Conservation (phyloP, 2,329 filamentous ascomycete genomes). For the Trichoderma atroviride region DNA sequence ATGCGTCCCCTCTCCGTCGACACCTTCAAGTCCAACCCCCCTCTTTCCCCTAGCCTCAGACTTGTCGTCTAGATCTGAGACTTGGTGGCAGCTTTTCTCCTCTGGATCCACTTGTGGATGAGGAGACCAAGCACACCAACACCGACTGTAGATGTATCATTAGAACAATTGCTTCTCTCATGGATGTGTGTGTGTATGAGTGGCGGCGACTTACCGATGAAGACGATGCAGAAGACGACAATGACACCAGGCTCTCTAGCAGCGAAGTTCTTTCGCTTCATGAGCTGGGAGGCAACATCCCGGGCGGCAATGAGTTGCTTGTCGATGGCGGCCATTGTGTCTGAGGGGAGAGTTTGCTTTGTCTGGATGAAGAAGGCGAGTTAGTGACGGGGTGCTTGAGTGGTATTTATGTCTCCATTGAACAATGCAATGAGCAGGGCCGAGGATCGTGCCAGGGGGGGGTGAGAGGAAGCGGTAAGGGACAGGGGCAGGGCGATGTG, state of each 20-base stretch:
- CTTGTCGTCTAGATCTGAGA: conserved; percentile 31
- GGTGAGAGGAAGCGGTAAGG: conserved; percentile 10
- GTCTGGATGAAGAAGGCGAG: background rate
- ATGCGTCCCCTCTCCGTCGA: conserved; percentile 25
- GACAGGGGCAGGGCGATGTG: background rate
- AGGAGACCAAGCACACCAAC: conserved; percentile 38
- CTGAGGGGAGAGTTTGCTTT: conserved; percentile 27
- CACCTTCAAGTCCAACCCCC: conserved; percentile 16
- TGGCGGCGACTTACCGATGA: conserved; percentile 40
- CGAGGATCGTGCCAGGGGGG: background rate
- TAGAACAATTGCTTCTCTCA: conserved; percentile 5
- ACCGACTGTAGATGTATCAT: conserved; percentile 37
- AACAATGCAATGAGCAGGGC: background rate
- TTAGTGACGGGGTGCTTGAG: conserved; percentile 20
- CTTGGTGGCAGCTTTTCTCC: conserved; percentile 42
- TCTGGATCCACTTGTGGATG: conserved; percentile 39
- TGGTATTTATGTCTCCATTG: conserved; percentile 21
- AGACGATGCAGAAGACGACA: conserved; percentile 49
- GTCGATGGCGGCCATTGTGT: conserved; percentile 48
- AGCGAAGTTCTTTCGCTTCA: conserved; percentile 50
- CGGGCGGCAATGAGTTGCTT: conserved; percentile 41
- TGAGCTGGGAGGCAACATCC: conserved; percentile 44
- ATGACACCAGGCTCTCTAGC: conserved; percentile 45
- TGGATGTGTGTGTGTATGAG: background rate
- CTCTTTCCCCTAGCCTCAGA: conserved; percentile 17